Percentiles rank a stretch among this genome's conserved stretches.
Evolutionary conservation across 2,329 filamentous ascomycete genomes (phyloP).

Genomic region (Exophiala oligosperma): DNA sequence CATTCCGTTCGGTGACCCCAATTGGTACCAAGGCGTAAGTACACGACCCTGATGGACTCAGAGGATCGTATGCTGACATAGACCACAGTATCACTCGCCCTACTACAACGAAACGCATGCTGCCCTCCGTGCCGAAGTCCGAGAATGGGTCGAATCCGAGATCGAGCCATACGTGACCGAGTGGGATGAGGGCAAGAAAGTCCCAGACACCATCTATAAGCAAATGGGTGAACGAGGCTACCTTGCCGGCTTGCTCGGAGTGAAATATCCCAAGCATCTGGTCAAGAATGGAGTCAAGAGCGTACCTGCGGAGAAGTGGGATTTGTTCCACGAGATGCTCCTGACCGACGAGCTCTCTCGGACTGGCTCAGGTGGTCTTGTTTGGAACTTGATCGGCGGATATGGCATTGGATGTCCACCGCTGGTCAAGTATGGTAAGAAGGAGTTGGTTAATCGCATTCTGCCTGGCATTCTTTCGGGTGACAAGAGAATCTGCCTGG

Average conservation of each 20-base stretch:
- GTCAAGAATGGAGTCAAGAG: conserved; percentile 70
- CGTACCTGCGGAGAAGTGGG: conserved; percentile 87
- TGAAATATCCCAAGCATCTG: conserved; percentile 73
- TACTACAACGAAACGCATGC: conserved; percentile 96
- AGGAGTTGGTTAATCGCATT: conserved; percentile 81
- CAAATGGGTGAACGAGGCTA: conserved; percentile 93
- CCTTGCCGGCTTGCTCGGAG: conserved; percentile 82
- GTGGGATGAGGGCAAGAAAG: conserved; percentile 94
- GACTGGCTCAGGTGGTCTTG: conserved; percentile 83
- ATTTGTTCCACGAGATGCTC: conserved; percentile 96
- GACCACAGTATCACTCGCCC: conserved; percentile 79
- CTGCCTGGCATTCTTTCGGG: conserved; percentile 83
- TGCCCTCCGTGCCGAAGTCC: conserved; percentile 84
- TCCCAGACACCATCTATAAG: conserved; percentile 88
- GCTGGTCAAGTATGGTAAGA: conserved; percentile 86
- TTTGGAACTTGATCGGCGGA: conserved; percentile 97
- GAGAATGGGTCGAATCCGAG: conserved; percentile 85
- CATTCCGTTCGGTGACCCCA: conserved; percentile 88
- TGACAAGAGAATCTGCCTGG: conserved; percentile 95
- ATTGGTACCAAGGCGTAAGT: conserved; percentile 90
- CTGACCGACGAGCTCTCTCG: conserved; percentile 93
- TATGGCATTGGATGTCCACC: conserved; percentile 94
- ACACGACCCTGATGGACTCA: background rate
- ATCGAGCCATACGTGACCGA: conserved; percentile 91
- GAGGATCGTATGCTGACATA: background rate